Evolutionary conservation across 805 yeast species (phyloP).

Genomic region (Candida chauliodis): DNA sequence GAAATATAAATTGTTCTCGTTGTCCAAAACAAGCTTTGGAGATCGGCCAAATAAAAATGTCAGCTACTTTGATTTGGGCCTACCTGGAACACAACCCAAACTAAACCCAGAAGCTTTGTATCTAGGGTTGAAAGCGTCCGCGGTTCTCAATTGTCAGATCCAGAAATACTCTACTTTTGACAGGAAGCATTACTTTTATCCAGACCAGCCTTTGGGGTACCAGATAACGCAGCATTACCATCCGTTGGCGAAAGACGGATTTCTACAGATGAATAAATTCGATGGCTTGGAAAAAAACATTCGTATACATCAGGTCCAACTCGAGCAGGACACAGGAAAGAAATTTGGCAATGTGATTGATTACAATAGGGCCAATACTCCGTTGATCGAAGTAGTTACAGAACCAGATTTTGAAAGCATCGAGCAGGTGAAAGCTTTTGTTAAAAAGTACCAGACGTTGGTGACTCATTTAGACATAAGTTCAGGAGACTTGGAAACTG

Average conservation of each 20-base stretch:
- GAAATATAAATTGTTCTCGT: slow-evolving; percentile 69
- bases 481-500: slow-evolving; percentile 88
- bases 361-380: slow-evolving; percentile 79
- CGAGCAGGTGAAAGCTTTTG: slow-evolving; percentile 69
- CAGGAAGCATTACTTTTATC: slow-evolving; percentile 92
- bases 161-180: slow-evolving; percentile 67
- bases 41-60: slow-evolving; percentile 63
- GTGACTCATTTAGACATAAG: slow-evolving; percentile 70
- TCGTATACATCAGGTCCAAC: slow-evolving; percentile 73
- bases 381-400: slow-evolving; percentile 88
- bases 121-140: slow-evolving; percentile 69
- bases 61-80: slow-evolving; percentile 76
- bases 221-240: slow-evolving; percentile 88
- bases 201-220: slow-evolving; percentile 94
- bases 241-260: slow-evolving; percentile 75
- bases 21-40: slow-evolving; percentile 43
- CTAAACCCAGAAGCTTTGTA: slow-evolving; percentile 72
- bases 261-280: slow-evolving; percentile 44
- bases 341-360: slow-evolving; percentile 47
- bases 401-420: slow-evolving; percentile 75
- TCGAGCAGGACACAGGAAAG: slow-evolving; percentile 95
- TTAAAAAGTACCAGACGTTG: slow-evolving; percentile 73
- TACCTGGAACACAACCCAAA: slow-evolving; percentile 91
- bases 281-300: slow-evolving; percentile 59
- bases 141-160: slow-evolving; percentile 61